Evolutionary conservation across 2,329 filamentous ascomycete species (phyloP), one percentile per base, ranked within the genome.

Genomic region (Cadophora luteo-olivacea): DNA sequence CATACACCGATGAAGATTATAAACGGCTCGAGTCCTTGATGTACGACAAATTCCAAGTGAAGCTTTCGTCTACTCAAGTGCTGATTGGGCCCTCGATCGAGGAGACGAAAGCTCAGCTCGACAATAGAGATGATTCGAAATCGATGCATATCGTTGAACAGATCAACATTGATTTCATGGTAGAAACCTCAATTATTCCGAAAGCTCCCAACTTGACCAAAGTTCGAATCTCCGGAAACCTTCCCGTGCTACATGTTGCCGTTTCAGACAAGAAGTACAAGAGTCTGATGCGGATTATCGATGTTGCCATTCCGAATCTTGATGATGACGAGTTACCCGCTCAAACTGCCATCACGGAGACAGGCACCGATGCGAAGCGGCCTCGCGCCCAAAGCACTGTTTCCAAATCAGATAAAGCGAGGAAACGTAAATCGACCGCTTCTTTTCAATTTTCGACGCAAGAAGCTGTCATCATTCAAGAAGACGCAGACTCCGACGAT

Each of bases 221-320:
- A 76, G 90, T 97, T 73, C 91, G 93, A 69, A 89, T 99, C 41
- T 97, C 94, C 0, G 96, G 96, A 1, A 93, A 97, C 75, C 84
- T 99, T 64, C 96, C 97, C 0, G 90, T 98, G 64, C 84, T 99
- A 0, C 95, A 98, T 78, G 96, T 92, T 12, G 92, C 92, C 0
- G 90, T 97, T 48, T 98, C 96, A 0, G 97, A 99, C 75, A 89
- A 89, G 48, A 99, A 99, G 79, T 99, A 99, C 83, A 99, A 98
- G 82, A 94, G 89, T 57, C 80, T 99, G 69, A 99, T 99, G 96
- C 94, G 90, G 75, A 85, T 99, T 54, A 95, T 99, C 70, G 95
- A 99, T 69, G 94, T 97, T 67, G 94, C 96, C 0, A 92, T 99
- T 68, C 97, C 96, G 0, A 94, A 92, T 70, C 91, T 98, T 67